These are phyloP conservation scores for Suillus americanus DNA, from an alignment of 768 basidiomycete species.

Conservation along the genomic window DNA sequence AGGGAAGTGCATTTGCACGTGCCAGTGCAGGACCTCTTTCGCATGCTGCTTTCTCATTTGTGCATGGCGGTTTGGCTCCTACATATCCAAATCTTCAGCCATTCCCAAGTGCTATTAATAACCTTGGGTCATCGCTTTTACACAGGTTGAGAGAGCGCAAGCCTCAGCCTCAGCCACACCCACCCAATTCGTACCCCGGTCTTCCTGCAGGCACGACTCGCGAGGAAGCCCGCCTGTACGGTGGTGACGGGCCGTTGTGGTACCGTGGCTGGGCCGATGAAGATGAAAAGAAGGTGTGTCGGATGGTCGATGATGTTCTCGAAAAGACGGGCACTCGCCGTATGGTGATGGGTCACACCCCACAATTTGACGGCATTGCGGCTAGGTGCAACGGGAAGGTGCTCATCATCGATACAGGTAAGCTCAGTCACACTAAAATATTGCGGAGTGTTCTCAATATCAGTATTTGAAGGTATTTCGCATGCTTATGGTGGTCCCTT, in stretches of 20 bases:
- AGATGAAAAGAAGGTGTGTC: slow-evolving; percentile 67
- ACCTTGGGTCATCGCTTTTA: slow-evolving; percentile 67
- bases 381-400: slow-evolving; percentile 89
- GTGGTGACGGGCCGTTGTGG: slow-evolving; percentile 84
- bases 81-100: slow-evolving; percentile 73
- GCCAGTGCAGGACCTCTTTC: slow-evolving; percentile 52
- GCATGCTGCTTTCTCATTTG: slow-evolving; percentile 84
- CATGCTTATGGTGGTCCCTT: slow-evolving; percentile 93
- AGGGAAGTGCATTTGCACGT: slow-evolving; percentile 28
- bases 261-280: slow-evolving; percentile 91
- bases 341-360: slow-evolving; percentile 97
- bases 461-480: slow-evolving; percentile 65
- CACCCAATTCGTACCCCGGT: slow-evolving; percentile 72
- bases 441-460: slow-evolving; percentile 13
- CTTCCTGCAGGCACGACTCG: slow-evolving; percentile 64
- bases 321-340: slow-evolving; percentile 76
- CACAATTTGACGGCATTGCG: slow-evolving; percentile 83
- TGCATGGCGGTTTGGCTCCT: slow-evolving; percentile 89
- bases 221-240: slow-evolving; percentile 74
- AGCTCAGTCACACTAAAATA: slow-evolving; percentile 8
- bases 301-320: slow-evolving; percentile 67
- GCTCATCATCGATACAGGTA: slow-evolving; percentile 94
- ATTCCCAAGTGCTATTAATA: slow-evolving; percentile 84
- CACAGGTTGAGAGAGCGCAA: slow-evolving; percentile 61
- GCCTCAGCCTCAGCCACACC: slow-evolving; percentile 74